Conservation (phyloP, 2,329 filamentous ascomycete species). For the Ceratocystis papillata region DNA sequence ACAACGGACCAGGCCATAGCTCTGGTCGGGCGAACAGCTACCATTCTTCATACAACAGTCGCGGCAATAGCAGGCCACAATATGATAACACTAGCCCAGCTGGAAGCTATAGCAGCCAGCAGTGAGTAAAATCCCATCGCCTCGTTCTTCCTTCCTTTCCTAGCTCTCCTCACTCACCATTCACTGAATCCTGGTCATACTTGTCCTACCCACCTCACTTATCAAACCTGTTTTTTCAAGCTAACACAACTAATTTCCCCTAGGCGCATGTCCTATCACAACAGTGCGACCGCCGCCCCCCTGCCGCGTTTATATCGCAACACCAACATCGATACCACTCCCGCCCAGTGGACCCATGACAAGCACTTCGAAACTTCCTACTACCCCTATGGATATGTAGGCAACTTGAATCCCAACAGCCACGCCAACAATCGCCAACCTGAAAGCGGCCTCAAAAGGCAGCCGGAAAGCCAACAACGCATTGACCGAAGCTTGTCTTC, state of each 20-base stretch:
- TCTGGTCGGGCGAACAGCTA: conserved; percentile 62
- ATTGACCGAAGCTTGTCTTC: conserved; percentile 73
- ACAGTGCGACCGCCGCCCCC: background rate
- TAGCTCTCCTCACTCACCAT: background rate
- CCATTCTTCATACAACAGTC: conserved; percentile 43
- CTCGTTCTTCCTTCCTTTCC: background rate
- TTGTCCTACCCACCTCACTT: background rate
- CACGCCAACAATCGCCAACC: background rate
- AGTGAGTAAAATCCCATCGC: background rate
- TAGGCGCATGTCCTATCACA: conserved; percentile 15
- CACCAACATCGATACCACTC: conserved; percentile 4
- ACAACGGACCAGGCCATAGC: conserved; percentile 33
- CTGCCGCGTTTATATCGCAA: background rate
- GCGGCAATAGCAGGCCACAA: background rate
- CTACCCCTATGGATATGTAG: conserved; percentile 35
- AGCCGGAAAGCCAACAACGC: conserved; percentile 48
- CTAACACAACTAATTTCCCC: background rate
- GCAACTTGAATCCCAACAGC: background rate
- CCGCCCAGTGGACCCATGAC: conserved; percentile 79
- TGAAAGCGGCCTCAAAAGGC: conserved; percentile 41
- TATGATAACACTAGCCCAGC: background rate
- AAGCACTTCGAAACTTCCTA: conserved; percentile 55
- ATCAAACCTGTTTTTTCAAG: background rate
- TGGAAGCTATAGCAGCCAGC: background rate
- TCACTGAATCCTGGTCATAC: background rate